Percentiles rank a stretch among this genome's conserved stretches.
Conservation (phyloP, 2,329 filamentous ascomycete species). For the Ophiostoma pallidulum region DNA sequence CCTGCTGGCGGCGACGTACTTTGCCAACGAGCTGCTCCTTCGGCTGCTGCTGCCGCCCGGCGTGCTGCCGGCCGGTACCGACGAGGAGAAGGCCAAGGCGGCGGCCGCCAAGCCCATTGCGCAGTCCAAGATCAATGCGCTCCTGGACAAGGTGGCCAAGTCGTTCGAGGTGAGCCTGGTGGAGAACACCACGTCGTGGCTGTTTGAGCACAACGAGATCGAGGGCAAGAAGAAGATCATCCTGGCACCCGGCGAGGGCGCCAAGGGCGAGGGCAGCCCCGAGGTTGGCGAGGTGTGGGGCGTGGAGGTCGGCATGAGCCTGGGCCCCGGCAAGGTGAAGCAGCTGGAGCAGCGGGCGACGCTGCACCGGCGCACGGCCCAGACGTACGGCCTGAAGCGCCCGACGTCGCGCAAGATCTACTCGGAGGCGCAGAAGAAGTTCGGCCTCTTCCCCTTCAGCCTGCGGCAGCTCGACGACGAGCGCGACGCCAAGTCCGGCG, state of each 20-base stretch:
- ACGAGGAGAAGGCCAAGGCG: conserved; percentile 94
- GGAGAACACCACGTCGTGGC: conserved; percentile 96
- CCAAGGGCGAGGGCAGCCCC: conserved; percentile 81
- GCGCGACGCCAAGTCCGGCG: conserved; percentile 87
- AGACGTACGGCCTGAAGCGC: conserved; percentile 88
- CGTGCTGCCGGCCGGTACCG: conserved; percentile 68
- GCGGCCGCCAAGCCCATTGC: conserved; percentile 71
- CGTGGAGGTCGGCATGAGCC: conserved; percentile 87
- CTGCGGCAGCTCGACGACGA: conserved; percentile 95
- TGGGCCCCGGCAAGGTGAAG: conserved; percentile 93
- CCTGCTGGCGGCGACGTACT: conserved; percentile 82
- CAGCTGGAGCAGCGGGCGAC: conserved; percentile 78
- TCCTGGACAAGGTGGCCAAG: conserved; percentile 88
- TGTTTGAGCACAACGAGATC: conserved; percentile 95
- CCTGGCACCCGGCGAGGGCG: conserved; percentile 71
- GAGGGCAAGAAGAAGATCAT: conserved; percentile 98
- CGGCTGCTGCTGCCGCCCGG: conserved; percentile 89
- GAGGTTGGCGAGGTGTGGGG: conserved; percentile 95
- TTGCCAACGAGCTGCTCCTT: conserved; percentile 89
- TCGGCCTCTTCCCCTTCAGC: conserved; percentile 95
- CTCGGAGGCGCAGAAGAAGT: conserved; percentile 94
- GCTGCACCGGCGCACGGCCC: conserved; percentile 83
- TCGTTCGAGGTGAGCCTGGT: conserved; percentile 86
- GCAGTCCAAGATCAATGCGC: conserved; percentile 74
- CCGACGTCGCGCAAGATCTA: conserved; percentile 86